Base-by-base conservation (phyloP, 495 filamentous ascomycete genomes). In the Lophiostoma macrostomum region DNA sequence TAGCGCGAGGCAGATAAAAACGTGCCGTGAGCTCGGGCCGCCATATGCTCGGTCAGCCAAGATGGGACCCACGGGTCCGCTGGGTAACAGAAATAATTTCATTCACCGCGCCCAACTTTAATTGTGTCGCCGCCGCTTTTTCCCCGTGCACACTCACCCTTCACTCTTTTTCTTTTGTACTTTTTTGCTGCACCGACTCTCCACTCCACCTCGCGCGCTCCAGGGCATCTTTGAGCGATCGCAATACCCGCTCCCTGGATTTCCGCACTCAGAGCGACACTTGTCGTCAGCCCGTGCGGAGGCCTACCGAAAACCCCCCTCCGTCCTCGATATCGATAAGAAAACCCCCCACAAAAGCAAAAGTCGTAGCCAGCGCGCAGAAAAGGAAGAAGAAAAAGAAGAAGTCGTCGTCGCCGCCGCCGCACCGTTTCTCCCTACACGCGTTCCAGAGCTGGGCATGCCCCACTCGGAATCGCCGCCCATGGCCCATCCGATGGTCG, bases 391-490 rank as follows among this genome's bases (percentile, higher is more conserved):
- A n/a, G n/a, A n/a, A n/a, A n/a, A n/a, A n/a, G n/a, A n/a, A n/a
- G n/a, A n/a, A n/a, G n/a, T n/a, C n/a, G n/a, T n/a, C n/a, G n/a
- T n/a, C n/a, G n/a, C n/a, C n/a, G n/a, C n/a, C n/a, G n/a, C n/a
- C 29, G 29, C 29, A 32, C 7, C 29, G 7, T 32, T 6, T 10
- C 8, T 6, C 6, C 7, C 7, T 10, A 10, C 39, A 4, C 30
- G 29, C 41, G 31, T 32, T 18, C 32, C 42, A 30, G 16, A 20
- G 22, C 45, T 43, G 53, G 60, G 51, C 19, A 89, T 88, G 85
- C 85, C 85, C 53, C 85, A 88, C 69, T 73, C 64, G 44, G 73
- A 81, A 36, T 80, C 80, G 19, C 78, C 80, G 58, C 73, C 81
- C 44, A 80, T 79, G 66, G 66, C 74, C 37, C 74, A 76, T 41